A percentile compares a stretch with the other conserved stretches of the same genome.
These are phyloP conservation scores for Chamaecrista fasciculata DNA, from an alignment of 306 rosid species.

Conservation along the genomic window DNA sequence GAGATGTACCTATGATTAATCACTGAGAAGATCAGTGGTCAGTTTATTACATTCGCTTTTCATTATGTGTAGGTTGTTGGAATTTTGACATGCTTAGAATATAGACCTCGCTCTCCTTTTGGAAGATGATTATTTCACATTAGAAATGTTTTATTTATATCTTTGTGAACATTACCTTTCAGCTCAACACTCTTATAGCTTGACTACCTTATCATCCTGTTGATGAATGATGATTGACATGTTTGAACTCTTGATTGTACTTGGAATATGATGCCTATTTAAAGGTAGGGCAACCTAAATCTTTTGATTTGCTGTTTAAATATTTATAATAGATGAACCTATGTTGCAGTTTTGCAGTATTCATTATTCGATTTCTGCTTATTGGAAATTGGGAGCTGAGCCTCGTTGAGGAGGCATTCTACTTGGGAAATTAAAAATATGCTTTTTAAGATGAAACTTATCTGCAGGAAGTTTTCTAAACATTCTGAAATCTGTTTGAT, in stretches of 20 bases:
- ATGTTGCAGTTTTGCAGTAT: not conserved
- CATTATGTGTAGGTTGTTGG: not conserved
- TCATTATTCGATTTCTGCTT: no score
- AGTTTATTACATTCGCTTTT: not conserved
- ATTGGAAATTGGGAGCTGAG: no score
- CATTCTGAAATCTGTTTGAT: not conserved
- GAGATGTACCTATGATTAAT: not conserved
- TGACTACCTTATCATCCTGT: not conserved
- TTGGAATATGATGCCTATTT: not conserved
- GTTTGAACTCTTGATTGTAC: not conserved
- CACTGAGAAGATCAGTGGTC: not conserved
- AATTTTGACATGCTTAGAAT: not conserved
- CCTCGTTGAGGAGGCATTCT: not conserved
- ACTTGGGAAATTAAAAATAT: not conserved
- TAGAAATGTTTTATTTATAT: no score
- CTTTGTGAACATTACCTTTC: not conserved
- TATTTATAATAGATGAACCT: not conserved
- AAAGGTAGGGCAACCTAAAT: not conserved
- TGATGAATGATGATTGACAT: not conserved
- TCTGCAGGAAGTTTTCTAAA: not conserved
- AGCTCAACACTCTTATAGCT: not conserved
- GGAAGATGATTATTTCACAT: not conserved
- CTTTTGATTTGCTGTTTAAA: not conserved
- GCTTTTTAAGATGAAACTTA: not conserved
- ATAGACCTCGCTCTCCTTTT: not conserved